These are phyloP conservation scores for Fonsecaea multimorphosa DNA, from an alignment of 2,329 filamentous ascomycete species.

Conservation along the genomic window DNA sequence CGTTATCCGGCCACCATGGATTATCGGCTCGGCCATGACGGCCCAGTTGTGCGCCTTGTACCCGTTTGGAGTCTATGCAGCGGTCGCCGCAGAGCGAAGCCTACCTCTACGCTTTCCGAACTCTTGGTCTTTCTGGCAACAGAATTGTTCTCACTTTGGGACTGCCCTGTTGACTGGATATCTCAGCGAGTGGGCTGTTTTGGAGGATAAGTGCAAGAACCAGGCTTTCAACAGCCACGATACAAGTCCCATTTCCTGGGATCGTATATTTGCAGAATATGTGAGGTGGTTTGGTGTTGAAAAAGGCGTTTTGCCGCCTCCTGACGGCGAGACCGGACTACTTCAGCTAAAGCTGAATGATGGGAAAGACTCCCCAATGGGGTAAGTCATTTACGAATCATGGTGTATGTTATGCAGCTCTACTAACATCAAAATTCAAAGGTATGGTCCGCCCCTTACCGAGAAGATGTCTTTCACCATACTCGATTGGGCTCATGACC, in stretches of 20 bases:
- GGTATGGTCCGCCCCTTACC: constrained; percentile 46
- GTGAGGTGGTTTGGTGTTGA: constrained; percentile 53
- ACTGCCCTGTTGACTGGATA: constrained; percentile 56
- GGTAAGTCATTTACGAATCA: constrained; percentile 41
- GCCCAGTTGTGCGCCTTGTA: constrained; percentile 56
- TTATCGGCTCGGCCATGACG: constrained; percentile 49
- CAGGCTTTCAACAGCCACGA: constrained; percentile 60
- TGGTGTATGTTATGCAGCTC: not conserved
- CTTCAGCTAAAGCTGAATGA: constrained; percentile 23
- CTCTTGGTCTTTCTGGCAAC: constrained; percentile 54
- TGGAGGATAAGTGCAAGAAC: constrained; percentile 50
- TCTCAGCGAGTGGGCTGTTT: constrained; percentile 57
- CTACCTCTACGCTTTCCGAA: constrained; percentile 53
- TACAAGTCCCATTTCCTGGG: constrained; percentile 55
- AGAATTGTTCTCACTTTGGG: constrained; percentile 48
- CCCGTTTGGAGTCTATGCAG: constrained; percentile 58
- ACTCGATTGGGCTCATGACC: constrained; percentile 54
- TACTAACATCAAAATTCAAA: not conserved
- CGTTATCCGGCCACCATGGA: constrained; percentile 55
- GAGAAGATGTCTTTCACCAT: constrained; percentile 51
- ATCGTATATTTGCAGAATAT: constrained; percentile 56
- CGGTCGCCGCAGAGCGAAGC: constrained; percentile 52
- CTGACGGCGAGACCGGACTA: constrained; percentile 34
- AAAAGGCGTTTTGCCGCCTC: constrained; percentile 44
- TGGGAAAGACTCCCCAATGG: constrained; percentile 43